Base-by-base conservation (phyloP, 768 basidiomycete species). In the Xerocomellus amylosporus region DNA sequence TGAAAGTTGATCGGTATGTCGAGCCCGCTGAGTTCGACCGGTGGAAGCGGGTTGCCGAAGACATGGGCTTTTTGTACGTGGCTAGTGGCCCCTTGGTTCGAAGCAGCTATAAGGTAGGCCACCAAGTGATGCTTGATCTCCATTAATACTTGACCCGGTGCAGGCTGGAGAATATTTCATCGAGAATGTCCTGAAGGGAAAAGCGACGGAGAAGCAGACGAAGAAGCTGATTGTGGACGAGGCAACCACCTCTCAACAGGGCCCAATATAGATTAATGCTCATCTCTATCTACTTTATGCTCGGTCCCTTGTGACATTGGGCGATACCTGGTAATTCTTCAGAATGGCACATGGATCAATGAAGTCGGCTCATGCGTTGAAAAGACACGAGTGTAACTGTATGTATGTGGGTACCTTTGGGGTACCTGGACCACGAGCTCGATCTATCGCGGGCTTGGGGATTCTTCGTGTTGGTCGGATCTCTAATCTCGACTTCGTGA, bases 1-100 rank as follows among this genome's bases (percentile, higher is more conserved):
- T 99, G 97, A 99, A 98, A 72, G 97, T 99, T 10, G 88, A 93
- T 61, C 88, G 93, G 30, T 99, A 99, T 64, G 93, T 98, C 22
- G 85, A 92, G 56, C 97, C 97, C 1, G 81, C 84, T 5, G 95
- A 98, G 68, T 99, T 98, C 63, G 89, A 90, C 57, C 75, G 79
- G 52, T 99, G 96, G 96, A 94, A 88, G 68, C 75, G 82, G 63
- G 77, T 89, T 12, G 96, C 97, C 8, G 93, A 98, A 64, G 83
- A 85, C 57, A 87, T 97, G 80, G 94, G 96, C 38, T 99, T 99
- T 80, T 67, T 98, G 42, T 99, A 99, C 63, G 96, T 98, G 34
- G 97, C 97, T 9, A 93, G 90, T 71, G 97, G 97, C 0, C 97
- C 97, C 13, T 76, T 99, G 19, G 96, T 99, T 42, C 80, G 97